These are phyloP conservation scores for Exophiala sp. DNA, from an alignment of 2,329 filamentous ascomycete species.

Conservation along the genomic window DNA sequence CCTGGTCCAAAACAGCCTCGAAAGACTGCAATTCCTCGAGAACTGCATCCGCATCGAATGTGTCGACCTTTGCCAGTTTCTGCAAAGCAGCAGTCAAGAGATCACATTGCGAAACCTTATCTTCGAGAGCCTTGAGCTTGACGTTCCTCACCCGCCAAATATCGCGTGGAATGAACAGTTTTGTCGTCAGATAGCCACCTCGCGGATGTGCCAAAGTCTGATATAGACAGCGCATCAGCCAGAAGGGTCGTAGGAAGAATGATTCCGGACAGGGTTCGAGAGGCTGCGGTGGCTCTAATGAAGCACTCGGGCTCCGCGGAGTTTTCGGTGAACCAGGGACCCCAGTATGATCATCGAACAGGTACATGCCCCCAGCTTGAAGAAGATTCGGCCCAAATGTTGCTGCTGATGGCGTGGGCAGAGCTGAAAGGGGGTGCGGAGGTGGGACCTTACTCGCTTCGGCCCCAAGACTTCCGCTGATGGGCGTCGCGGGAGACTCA, in stretches of 20 bases:
- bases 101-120: slow-evolving; percentile 91
- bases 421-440: slow-evolving; percentile 51
- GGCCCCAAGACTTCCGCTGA: slow-evolving; percentile 63
- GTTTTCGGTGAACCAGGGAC: slow-evolving; percentile 53
- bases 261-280: slow-evolving; percentile 91
- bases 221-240: slow-evolving; percentile 93
- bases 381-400: slow-evolving; percentile 57
- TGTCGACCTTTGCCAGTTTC: slow-evolving; percentile 80
- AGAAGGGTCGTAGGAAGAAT: slow-evolving; percentile 87
- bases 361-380: slow-evolving; percentile 65
- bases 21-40: slow-evolving; percentile 91
- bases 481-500: slow-evolving; percentile 69
- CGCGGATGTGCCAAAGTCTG: slow-evolving; percentile 88
- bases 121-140: slow-evolving; percentile 85
- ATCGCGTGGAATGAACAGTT: slow-evolving; percentile 86
- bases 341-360: slow-evolving; percentile 83
- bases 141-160: slow-evolving; percentile 93
- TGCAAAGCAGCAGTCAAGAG: slow-evolving; percentile 82
- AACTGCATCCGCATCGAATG: slow-evolving; percentile 83
- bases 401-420: slow-evolving; percentile 65
- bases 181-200: slow-evolving; percentile 86
- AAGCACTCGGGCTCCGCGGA: slow-evolving; percentile 59
- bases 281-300: slow-evolving; percentile 59
- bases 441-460: slow-evolving; percentile 45
- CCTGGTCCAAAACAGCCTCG: slow-evolving; percentile 80